Evolutionary conservation across 441 rosid species (phyloP), one percentile per base, ranked within the genome.

Genomic region (Viola pubescens): DNA sequence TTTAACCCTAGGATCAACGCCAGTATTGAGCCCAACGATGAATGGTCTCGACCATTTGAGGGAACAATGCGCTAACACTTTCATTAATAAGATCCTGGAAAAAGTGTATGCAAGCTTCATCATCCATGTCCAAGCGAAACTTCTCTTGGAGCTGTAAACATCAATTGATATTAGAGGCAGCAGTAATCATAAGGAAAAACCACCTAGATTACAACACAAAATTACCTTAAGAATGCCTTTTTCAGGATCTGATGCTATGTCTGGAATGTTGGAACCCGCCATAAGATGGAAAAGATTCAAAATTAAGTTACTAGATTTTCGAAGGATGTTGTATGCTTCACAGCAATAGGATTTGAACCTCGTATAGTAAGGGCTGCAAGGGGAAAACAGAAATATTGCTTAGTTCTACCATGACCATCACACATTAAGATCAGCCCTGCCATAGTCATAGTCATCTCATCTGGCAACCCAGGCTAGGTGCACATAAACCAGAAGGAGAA

Each of bases 1-100:
- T 1, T 8, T 38, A 45, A 53, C 13, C 54, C 37, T 2, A 40
- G 60, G 52, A 61, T 80, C 37, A 94, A 48, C 96, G 96, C 99
- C 99, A 94, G 76, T 94, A 94, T 58, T 90, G 97, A 68, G 99
- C 99, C 99, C 97, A 94, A 37, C 97, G 83, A 70, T 94, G 99
- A 70, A 94, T 94, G 48, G 97, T 90, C 71, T 90, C 96, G 55
- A 94, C 99, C 99, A 94, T 94, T 72, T 94, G 97, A 14, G 97
- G 99, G 70, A 94, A 94, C 80, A 90, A 63, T 0, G 99, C 99
- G 53, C 96, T 94, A 11, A 90, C 96, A 37, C 99, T 94, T 75
- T 94, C 99, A 49, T 89, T 90, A 9, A 94, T 90, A 56, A 94
- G 86, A 79, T 91, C 97, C 79, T 94, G 99, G 79, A 94, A 90